These are phyloP conservation scores for Calophaca sinica DNA, from an alignment of 306 rosid genomes.

Conservation along the genomic window DNA sequence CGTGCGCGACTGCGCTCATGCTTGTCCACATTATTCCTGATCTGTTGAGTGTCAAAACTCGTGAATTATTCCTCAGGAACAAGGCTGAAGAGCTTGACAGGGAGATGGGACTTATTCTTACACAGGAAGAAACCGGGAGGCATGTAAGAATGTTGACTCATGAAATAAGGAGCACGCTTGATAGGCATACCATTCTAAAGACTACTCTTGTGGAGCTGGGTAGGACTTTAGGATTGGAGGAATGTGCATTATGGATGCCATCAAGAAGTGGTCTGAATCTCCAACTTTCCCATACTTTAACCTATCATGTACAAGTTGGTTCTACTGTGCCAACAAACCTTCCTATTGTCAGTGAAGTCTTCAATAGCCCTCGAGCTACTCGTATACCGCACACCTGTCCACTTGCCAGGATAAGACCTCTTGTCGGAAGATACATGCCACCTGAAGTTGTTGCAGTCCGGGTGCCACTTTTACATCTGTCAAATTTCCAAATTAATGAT, in stretches of 20 bases:
- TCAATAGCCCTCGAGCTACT: constrained; percentile 70
- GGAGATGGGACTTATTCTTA: constrained; percentile 94
- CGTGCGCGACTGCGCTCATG: constrained; percentile 92
- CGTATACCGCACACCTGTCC: constrained; percentile 77
- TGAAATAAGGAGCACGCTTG: constrained; percentile 93
- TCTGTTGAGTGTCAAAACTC: constrained; percentile 83
- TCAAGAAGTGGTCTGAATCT: constrained; percentile 72
- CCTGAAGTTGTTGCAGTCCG: constrained; percentile 93
- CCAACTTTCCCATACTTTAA: constrained; percentile 81
- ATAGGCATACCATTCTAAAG: constrained; percentile 83
- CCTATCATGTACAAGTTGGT: constrained; percentile 75
- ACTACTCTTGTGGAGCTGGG: constrained; percentile 96
- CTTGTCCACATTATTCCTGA: constrained; percentile 96
- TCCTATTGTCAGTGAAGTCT: constrained; percentile 79
- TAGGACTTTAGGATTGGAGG: constrained; percentile 82
- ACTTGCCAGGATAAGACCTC: constrained; percentile 77
- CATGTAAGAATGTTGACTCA: constrained; percentile 99
- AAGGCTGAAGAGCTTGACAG: constrained; percentile 93
- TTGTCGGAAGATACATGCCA: constrained; percentile 70
- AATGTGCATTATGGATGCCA: constrained; percentile 98
- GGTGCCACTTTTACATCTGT: constrained; percentile 82
- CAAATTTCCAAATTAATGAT: constrained; percentile 82
- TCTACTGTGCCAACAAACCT: constrained; percentile 67
- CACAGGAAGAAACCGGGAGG: constrained; percentile 91
- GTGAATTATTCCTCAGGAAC: constrained; percentile 75